Conservation (phyloP, 2,329 filamentous ascomycete species). For the Epichloe typhina region DNA sequence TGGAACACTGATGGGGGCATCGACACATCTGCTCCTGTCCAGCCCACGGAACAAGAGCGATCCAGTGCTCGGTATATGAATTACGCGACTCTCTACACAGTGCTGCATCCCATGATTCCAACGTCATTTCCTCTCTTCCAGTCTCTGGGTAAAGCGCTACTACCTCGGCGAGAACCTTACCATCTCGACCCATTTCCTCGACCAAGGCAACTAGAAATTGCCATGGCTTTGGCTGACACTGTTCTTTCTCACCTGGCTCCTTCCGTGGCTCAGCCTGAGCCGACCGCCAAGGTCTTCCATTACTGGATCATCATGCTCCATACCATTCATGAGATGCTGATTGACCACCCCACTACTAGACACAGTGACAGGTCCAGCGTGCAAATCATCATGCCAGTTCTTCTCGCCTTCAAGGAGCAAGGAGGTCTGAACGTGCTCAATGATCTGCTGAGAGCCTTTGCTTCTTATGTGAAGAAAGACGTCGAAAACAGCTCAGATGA, state of each 20-base stretch:
- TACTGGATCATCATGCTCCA: slow-evolving; percentile 76
- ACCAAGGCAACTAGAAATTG: slow-evolving; percentile 40
- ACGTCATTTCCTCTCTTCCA: slow-evolving; percentile 80
- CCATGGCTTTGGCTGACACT: slow-evolving; percentile 56
- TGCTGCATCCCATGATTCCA: slow-evolving; percentile 67
- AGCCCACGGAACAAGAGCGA: slow-evolving; percentile 30
- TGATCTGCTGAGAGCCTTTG: slow-evolving; percentile 55
- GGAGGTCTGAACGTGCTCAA: slow-evolving; percentile 66
- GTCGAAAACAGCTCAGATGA: slow-evolving; percentile 32
- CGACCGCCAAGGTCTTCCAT: slow-evolving; percentile 52
- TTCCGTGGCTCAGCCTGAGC: slow-evolving; percentile 28
- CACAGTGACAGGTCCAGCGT: slow-evolving; percentile 34
- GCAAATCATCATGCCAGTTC: slow-evolving; percentile 58
- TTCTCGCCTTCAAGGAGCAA: slow-evolving; percentile 75
- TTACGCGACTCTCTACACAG: slow-evolving; percentile 59
- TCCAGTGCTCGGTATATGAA: slow-evolving; percentile 48
- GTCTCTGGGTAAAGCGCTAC: slow-evolving; percentile 66
- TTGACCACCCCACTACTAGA: slow-evolving; percentile 46
- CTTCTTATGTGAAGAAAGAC: slow-evolving; percentile 17
- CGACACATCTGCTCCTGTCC: slow-evolving; percentile 12
- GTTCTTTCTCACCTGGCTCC: slow-evolving; percentile 53
- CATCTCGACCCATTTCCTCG: slow-evolving; percentile 46
- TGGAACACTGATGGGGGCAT: slow-evolving; percentile 13
- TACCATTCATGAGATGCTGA: slow-evolving; percentile 63
- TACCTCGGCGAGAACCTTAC: slow-evolving; percentile 51